phyloP scores from a whole-genome alignment of 2,329 filamentous ascomycete species.

The Fonsecaea multimorphosa region DNA sequence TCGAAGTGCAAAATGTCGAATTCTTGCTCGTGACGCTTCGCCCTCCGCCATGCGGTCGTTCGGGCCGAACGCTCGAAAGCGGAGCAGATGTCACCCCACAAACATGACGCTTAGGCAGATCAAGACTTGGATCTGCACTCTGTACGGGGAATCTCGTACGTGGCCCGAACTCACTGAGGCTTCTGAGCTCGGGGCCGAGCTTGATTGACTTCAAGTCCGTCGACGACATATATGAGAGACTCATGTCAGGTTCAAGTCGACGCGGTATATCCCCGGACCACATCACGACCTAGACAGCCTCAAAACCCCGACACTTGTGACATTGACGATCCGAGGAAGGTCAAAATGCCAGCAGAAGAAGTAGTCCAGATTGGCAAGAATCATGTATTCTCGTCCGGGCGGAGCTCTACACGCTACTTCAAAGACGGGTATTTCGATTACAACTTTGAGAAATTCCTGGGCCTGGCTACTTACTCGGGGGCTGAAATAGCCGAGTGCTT shows the following conservation, averaged over 20 bases:
- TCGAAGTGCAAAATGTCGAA: too few species aligned
- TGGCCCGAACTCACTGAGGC: not conserved
- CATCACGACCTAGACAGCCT: not conserved
- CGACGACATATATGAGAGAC: not conserved
- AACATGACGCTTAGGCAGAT: not conserved
- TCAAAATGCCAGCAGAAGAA: not conserved
- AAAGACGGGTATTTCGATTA: constrained; percentile 23
- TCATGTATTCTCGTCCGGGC: constrained; percentile 19
- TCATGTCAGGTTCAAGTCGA: not conserved
- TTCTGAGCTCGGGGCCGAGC: too few species aligned
- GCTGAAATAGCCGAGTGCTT: constrained; percentile 27
- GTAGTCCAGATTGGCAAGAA: constrained; percentile 12
- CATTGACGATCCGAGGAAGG: too few species aligned
- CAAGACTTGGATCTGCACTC: not conserved
- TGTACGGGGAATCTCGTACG: not conserved
- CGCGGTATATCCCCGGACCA: not conserved
- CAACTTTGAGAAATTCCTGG: constrained; percentile 24
- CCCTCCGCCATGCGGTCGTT: not conserved
- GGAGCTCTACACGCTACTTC: constrained; percentile 16
- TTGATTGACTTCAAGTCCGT: too few species aligned
- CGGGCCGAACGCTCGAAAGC: constrained; percentile 8
- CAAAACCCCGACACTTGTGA: too few species aligned
- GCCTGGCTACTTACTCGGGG: constrained; percentile 21
- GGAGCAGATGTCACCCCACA: not conserved
- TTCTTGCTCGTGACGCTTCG: constrained; percentile 1